These are phyloP conservation scores for Talaromyces albobiverticillius DNA, from an alignment of 2,329 filamentous ascomycete species.

Conservation along the genomic window DNA sequence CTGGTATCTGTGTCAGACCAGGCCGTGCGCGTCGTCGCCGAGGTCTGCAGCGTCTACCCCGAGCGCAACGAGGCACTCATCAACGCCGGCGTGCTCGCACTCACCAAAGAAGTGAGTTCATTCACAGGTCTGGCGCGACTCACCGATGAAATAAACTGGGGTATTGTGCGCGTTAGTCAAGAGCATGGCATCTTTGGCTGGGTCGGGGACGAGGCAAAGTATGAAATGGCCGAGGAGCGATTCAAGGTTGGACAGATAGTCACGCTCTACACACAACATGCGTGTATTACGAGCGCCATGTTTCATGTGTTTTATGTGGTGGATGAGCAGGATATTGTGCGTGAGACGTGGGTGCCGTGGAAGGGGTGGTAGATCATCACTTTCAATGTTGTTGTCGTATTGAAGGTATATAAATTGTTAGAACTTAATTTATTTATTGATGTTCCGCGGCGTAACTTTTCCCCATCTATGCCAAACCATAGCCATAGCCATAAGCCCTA, in stretches of 20 bases:
- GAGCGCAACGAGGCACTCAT: slow-evolving; percentile 39
- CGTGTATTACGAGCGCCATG: slow-evolving; percentile 38
- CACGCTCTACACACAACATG: slow-evolving; percentile 31
- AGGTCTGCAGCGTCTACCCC: slow-evolving; percentile 40
- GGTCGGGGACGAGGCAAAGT: slow-evolving; percentile 17
- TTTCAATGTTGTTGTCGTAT: too few species aligned
- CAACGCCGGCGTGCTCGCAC: slow-evolving; percentile 35
- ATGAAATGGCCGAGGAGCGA: slow-evolving; percentile 23
- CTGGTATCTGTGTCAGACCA: slow-evolving; percentile 28
- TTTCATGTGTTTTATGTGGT: slow-evolving; percentile 37
- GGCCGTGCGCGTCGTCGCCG: slow-evolving; percentile 30
- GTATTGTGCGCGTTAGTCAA: slow-evolving; percentile 35
- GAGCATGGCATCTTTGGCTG: slow-evolving; percentile 39
- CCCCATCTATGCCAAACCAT: too few species aligned
- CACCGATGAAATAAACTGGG: slow-evolving; percentile 27
- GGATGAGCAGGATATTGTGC: slow-evolving; percentile 29
- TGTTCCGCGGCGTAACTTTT: too few species aligned
- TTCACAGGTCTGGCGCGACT: slow-evolving; percentile 29
- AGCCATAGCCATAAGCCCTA: too few species aligned
- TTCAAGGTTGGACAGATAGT: slow-evolving; percentile 32
- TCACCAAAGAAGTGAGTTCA: slow-evolving; percentile 33
- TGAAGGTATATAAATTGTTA: too few species aligned
- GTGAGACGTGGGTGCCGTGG: slow-evolving; percentile 29
- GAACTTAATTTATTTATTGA: too few species aligned
- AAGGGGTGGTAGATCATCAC: slow-evolving; percentile 37